Evolutionary conservation across 257 asterid genomes (phyloP).

Genomic region (Capsicum baccatum): DNA sequence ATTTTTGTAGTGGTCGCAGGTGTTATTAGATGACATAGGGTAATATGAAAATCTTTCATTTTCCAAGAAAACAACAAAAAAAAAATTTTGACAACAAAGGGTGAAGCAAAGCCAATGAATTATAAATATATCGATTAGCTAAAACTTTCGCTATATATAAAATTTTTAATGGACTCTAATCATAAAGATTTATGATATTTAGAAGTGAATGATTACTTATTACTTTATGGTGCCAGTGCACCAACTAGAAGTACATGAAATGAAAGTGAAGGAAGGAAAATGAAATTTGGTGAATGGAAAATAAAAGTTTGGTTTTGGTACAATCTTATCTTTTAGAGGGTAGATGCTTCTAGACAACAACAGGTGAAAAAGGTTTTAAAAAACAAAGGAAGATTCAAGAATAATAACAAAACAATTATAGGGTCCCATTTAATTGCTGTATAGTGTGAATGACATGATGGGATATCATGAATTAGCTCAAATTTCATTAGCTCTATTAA

Average conservation of each 20-base stretch:
- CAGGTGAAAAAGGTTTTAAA: not conserved
- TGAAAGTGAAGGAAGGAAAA: conserved; percentile 6
- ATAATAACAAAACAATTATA: not conserved
- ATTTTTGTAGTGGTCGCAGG: not conserved
- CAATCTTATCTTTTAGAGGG: not conserved
- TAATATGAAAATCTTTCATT: not conserved
- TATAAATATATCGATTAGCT: too few relatives aligned
- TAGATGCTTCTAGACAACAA: not conserved
- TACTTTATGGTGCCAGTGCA: not conserved
- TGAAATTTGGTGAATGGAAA: conserved; percentile 5
- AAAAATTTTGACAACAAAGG: too few relatives aligned
- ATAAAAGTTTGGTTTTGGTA: not conserved
- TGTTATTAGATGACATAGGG: not conserved
- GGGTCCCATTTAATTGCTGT: not conserved
- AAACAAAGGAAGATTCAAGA: not conserved
- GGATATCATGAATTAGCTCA: not conserved
- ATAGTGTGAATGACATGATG: not conserved
- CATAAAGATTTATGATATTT: too few relatives aligned
- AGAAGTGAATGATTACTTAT: too few relatives aligned
- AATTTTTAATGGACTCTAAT: too few relatives aligned
- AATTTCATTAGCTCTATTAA: too few relatives aligned
- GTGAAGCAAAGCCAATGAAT: too few relatives aligned
- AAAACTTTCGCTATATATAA: too few relatives aligned
- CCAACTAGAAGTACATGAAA: not conserved
- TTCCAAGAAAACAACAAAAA: too few relatives aligned